phyloP scores from a whole-genome alignment of 345 rosid species.

The Sisymbrium irio region DNA sequence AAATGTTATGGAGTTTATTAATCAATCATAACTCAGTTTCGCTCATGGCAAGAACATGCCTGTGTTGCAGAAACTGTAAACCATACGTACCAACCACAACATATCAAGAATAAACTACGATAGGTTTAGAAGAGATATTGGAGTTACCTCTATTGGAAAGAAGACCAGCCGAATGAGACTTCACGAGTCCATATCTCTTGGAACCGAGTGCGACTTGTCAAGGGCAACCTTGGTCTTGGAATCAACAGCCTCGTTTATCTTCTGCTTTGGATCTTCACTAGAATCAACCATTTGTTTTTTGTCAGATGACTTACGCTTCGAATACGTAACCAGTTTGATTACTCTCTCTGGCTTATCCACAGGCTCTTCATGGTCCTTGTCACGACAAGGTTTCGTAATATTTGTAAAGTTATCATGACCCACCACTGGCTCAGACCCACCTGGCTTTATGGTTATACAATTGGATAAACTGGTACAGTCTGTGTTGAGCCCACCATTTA shows the following conservation, averaged over 20 bases:
- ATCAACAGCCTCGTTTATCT: constrained; percentile 14
- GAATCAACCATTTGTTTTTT: constrained; percentile 17
- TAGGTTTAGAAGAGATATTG: background rate
- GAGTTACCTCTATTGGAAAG: constrained; percentile 1
- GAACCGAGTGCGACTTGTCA: constrained; percentile 8
- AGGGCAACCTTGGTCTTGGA: constrained; percentile 17
- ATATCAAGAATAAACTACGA: background rate
- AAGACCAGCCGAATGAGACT: background rate
- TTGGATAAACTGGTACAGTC: constrained; percentile 13
- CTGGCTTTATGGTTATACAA: constrained; percentile 7
- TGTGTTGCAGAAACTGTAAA: background rate
- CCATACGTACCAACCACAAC: background rate
- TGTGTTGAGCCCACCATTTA: background rate
- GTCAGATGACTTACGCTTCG: constrained; percentile 31
- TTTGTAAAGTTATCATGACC: constrained; percentile 7
- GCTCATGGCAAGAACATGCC: constrained; percentile 11
- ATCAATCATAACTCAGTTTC: background rate
- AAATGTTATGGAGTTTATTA: background rate
- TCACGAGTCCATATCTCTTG: constrained; percentile 10
- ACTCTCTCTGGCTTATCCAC: constrained; percentile 31
- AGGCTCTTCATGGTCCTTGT: constrained; percentile 11
- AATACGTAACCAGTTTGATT: constrained; percentile 35
- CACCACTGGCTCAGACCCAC: constrained; percentile 18
- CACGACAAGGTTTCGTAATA: background rate
- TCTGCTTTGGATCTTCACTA: constrained; percentile 19